Base-by-base conservation (phyloP, 805 yeast species). In the Yarrowia keelungensis region DNA sequence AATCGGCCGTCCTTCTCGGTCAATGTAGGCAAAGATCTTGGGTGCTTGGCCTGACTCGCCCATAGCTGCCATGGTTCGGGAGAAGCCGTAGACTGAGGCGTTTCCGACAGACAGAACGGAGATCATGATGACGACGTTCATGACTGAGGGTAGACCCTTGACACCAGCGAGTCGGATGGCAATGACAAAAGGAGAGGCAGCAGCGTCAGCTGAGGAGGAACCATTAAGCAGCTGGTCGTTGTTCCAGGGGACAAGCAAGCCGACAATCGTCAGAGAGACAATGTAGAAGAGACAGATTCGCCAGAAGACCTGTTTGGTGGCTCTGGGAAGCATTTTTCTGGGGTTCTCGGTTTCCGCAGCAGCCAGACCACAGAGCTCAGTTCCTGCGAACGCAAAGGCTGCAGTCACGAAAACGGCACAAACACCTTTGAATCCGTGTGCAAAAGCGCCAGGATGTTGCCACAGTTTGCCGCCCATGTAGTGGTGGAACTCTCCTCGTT, bases 111-210 rank as follows among this genome's bases (percentile, higher is more conserved):
- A 87, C 59, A 88, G 38, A 93, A 90, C 49, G 14, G 49, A 45
- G 12, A 45, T 45, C 49, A 45, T 45, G 49, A 45, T 45, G 26
- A 45, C 49, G 32, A 45, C 59, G 59, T 53, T 53, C 59, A 53
- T 53, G 14, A 53, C 59, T 8, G 59, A 53, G 11, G 59, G 59
- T 5, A 53, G 59, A 8, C 59, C 59, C 35, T 53, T 53, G 35
- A 53, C 45, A 14, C 59, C 59, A 1, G 59, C 59, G 2, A 53
- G 45, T 8, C 59, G 45, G 8, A 53, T 53, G 14, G 59, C 59
- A 78, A 90, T 86, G 64, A 89, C 94, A 73, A 88, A 86, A 8
- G 92, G 92, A 14, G 91, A 87, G 1, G 90, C 87, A 26, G 85
- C 80, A 15, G 86, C 87, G 74, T 85, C 89, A 61, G 81, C 85